A percentile compares a stretch with the other conserved stretches of the same genome.
These are phyloP conservation scores for Aspergillus brasiliensis DNA, from an alignment of 2,329 filamentous ascomycete genomes.

Conservation along the genomic window DNA sequence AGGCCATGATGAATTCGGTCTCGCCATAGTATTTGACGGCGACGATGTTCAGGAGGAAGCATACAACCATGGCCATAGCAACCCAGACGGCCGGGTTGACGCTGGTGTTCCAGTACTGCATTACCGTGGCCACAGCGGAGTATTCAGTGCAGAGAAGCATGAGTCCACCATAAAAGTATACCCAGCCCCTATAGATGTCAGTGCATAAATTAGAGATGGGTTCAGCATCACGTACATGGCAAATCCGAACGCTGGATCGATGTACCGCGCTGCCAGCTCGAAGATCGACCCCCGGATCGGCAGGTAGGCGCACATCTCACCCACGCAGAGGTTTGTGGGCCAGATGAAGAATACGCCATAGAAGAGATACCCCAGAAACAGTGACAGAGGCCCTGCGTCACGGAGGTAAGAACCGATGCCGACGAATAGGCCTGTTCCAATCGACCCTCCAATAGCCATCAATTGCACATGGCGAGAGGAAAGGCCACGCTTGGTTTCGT, in stretches of 20 bases:
- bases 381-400: slow-evolving; percentile 35
- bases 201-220: neutral
- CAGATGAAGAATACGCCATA: slow-evolving; percentile 37
- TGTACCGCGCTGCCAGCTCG: slow-evolving; percentile 51
- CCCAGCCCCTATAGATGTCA: slow-evolving; percentile 36
- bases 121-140: slow-evolving; percentile 46
- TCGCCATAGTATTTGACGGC: slow-evolving; percentile 73
- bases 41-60: slow-evolving; percentile 64
- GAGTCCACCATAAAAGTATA: slow-evolving; percentile 50
- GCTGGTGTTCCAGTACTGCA: slow-evolving; percentile 49
- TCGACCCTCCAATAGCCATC: slow-evolving; percentile 17
- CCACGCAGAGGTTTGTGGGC: slow-evolving; percentile 34
- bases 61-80: slow-evolving; percentile 45
- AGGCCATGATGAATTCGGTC: slow-evolving; percentile 70
- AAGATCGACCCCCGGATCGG: slow-evolving; percentile 51
- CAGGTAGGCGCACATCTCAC: slow-evolving; percentile 35
- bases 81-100: slow-evolving; percentile 48
- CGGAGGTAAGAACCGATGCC: slow-evolving; percentile 38
- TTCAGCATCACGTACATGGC: slow-evolving; percentile 30
- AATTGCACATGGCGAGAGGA: slow-evolving; percentile 16
- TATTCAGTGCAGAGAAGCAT: slow-evolving; percentile 53
- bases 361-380: slow-evolving; percentile 41
- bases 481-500: slow-evolving; percentile 17
- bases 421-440: slow-evolving; percentile 36
- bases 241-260: slow-evolving; percentile 51